phyloP scores from a whole-genome alignment of 2,329 filamentous ascomycete genomes.

The Lecanicillium sp. region DNA sequence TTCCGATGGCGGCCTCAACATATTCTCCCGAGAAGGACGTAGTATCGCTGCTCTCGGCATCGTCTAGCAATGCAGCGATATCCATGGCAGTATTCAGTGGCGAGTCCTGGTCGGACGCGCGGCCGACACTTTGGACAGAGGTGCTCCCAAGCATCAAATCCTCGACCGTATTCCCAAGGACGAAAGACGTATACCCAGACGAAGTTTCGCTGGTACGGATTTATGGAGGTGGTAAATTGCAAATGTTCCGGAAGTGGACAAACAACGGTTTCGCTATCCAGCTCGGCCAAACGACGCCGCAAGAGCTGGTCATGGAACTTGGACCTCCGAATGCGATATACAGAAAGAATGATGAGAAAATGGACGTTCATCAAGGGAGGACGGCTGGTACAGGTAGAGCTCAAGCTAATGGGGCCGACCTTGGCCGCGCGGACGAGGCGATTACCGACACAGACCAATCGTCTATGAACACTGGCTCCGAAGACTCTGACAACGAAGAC shows the following conservation, averaged over 20 bases:
- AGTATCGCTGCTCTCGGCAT: conserved; percentile 76
- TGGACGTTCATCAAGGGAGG: conserved; percentile 73
- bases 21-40: conserved; percentile 77
- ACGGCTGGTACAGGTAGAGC: conserved; percentile 45
- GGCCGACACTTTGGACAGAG: conserved; percentile 70
- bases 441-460: conserved; percentile 67
- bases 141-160: conserved; percentile 68
- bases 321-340: conserved; percentile 94
- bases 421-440: conserved; percentile 47
- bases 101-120: conserved; percentile 81
- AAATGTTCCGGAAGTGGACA: conserved; percentile 68
- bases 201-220: conserved; percentile 79
- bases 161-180: conserved; percentile 60
- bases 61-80: conserved; percentile 67
- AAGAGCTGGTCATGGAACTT: conserved; percentile 84
- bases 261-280: conserved; percentile 62
- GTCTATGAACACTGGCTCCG: conserved; percentile 63
- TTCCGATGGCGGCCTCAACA: conserved; percentile 65
- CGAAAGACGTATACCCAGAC: conserved; percentile 75
- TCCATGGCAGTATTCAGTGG: conserved; percentile 91
- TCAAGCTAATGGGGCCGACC: conserved; percentile 38
- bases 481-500: conserved; percentile 57
- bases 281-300: conserved; percentile 81
- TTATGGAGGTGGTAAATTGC: conserved; percentile 70
- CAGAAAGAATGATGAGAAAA: conserved; percentile 79